A percentile compares a stretch with the other conserved stretches of the same genome.
Conservation (phyloP, 352 stramenopile genomes). For the Albugo candida region DNA sequence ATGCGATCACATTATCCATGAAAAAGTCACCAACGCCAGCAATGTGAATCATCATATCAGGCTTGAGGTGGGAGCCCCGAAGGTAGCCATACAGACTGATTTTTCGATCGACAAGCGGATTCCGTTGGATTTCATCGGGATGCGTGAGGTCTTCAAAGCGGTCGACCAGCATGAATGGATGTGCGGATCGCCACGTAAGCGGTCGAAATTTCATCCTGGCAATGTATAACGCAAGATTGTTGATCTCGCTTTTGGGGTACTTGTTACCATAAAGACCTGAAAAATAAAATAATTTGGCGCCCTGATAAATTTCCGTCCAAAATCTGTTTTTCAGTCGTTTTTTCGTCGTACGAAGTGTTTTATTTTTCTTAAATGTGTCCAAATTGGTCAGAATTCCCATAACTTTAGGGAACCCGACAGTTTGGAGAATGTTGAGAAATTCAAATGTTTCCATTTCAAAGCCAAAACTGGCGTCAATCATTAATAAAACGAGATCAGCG, state of each 20-base stretch:
- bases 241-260: conserved; percentile 98
- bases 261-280: conserved; percentile 95
- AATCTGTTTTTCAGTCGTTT: conserved; percentile 98
- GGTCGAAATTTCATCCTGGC: conserved; percentile 95
- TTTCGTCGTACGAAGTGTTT: conserved; percentile 95
- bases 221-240: conserved; percentile 96
- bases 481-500: conserved; percentile 95
- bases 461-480: conserved; percentile 99
- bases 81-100: conserved; percentile 98
- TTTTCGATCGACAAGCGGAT: conserved; percentile 82
- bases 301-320: conserved; percentile 96
- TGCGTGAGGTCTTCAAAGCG: conserved; percentile 96
- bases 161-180: conserved; percentile 98
- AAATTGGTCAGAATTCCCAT: conserved; percentile 99
- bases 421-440: conserved; percentile 99
- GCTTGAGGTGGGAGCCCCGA: conserved; percentile 95
- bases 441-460: conserved; percentile 99
- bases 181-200: conserved; percentile 97
- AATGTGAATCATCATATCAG: conserved; percentile 92
- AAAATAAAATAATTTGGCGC: conserved; percentile 94
- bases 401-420: conserved; percentile 80
- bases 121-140: conserved; percentile 84
- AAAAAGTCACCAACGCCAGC: conserved; percentile 95
- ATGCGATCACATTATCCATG: conserved; percentile 85
- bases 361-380: conserved; percentile 96